phyloP scores from a whole-genome alignment of 2,329 filamentous ascomycete species.

The Mollisiaceae sp. region DNA sequence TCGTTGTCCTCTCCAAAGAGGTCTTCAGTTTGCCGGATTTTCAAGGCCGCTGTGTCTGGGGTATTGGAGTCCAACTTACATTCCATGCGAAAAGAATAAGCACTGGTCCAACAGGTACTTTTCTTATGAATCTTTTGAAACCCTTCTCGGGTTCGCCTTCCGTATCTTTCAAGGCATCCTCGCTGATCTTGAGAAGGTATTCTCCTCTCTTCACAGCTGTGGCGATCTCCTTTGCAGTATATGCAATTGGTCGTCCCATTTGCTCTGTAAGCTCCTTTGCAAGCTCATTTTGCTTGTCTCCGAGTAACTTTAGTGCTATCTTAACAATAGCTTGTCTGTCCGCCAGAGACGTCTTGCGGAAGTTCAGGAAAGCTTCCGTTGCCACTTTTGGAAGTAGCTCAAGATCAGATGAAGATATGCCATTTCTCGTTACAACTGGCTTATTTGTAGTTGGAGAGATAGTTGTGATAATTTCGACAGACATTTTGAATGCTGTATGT shows the following conservation, averaged over 20 bases:
- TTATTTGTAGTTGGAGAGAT: constrained; percentile 92
- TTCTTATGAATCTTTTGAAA: constrained; percentile 89
- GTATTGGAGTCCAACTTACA: constrained; percentile 77
- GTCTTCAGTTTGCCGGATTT: no score
- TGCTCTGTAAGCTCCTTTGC: constrained; percentile 87
- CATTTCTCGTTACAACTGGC: constrained; percentile 78
- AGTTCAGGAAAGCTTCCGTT: constrained; percentile 76
- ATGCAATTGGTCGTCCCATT: constrained; percentile 93
- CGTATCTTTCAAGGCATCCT: constrained; percentile 78
- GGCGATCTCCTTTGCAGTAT: constrained; percentile 79
- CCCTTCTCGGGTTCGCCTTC: constrained; percentile 84
- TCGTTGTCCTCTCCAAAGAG: no score
- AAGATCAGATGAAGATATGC: constrained; percentile 73
- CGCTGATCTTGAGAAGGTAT: constrained; percentile 84
- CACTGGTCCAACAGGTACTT: constrained; percentile 85
- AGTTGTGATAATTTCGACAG: constrained; percentile 70
- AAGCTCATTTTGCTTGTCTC: constrained; percentile 76
- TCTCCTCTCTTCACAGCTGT: constrained; percentile 86
- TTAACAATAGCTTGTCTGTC: constrained; percentile 82
- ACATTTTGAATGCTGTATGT: constrained; percentile 51
- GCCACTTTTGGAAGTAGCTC: constrained; percentile 73
- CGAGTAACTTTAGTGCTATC: constrained; percentile 75
- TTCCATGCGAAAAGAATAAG: constrained; percentile 96
- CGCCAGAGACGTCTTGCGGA: constrained; percentile 73
- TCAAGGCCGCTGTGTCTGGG: constrained; percentile 71